Evolutionary conservation across 352 stramenopile genomes (phyloP).

Genomic region (Globisporangium viniferum): DNA sequence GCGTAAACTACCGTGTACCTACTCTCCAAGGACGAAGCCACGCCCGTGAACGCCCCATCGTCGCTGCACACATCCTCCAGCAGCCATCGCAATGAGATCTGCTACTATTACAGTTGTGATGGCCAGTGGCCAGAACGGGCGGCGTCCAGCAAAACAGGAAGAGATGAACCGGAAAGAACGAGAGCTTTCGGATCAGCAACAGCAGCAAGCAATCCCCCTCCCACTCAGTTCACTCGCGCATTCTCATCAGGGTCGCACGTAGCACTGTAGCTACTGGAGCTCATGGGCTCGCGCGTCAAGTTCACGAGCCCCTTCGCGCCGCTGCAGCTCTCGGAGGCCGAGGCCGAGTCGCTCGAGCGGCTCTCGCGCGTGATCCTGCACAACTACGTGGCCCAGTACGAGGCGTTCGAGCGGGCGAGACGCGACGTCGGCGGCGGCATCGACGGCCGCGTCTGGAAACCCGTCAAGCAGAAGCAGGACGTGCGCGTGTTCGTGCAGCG

Average conservation of each 20-base stretch:
- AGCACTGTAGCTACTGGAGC: neutral
- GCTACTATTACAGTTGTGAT: neutral
- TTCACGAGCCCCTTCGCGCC: constrained; percentile 18
- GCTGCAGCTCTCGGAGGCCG: constrained; percentile 12
- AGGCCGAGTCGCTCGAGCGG: constrained; percentile 7
- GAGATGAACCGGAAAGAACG: neutral
- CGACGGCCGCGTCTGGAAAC: constrained; percentile 16
- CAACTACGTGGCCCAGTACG: constrained; percentile 8
- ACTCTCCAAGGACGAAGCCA: neutral
- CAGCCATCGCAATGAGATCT: neutral
- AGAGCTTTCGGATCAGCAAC: too few species aligned
- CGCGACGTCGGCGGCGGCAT: neutral
- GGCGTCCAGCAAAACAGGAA: neutral
- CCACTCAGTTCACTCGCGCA: neutral
- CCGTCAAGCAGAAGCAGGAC: neutral
- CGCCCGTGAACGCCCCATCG: neutral
- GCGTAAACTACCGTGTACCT: neutral
- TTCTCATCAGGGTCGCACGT: neutral
- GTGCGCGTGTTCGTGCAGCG: constrained; percentile 6
- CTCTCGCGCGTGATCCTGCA: constrained; percentile 7
- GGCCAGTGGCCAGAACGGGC: too few species aligned
- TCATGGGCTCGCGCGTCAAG: neutral
- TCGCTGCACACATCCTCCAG: neutral
- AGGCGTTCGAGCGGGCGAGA: neutral
- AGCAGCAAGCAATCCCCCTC: neutral